A percentile compares a stretch with the other conserved stretches of the same genome.
Evolutionary conservation across 176 grass and related monocot species (phyloP).

Genomic region (Hsuehochloa calcarea): DNA sequence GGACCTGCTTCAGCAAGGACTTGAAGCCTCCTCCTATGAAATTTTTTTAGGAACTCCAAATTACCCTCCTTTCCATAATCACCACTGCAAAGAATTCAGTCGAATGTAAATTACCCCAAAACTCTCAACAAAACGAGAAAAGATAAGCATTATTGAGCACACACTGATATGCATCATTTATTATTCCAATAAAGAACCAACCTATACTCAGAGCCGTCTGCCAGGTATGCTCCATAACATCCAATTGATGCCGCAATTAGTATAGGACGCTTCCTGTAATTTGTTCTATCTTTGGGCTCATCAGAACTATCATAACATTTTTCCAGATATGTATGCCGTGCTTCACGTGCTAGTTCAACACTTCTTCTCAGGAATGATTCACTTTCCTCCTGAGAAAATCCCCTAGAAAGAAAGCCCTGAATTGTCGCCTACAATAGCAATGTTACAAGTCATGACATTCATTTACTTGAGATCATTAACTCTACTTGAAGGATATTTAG

Average conservation of each 20-base stretch:
- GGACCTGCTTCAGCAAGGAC: conserved; percentile 70
- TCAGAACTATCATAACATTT: conserved; percentile 10
- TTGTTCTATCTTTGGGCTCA: conserved; percentile 18
- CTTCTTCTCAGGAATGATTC: conserved; percentile 64
- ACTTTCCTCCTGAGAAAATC: conserved; percentile 60
- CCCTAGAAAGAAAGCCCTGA: conserved; percentile 74
- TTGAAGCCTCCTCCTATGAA: conserved; percentile 69
- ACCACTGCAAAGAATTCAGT: conserved; percentile 50
- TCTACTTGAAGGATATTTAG: neutral
- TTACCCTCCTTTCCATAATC: conserved; percentile 69
- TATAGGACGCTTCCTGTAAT: conserved; percentile 37
- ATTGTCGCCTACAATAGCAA: conserved; percentile 54
- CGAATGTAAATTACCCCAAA: neutral
- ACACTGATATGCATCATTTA: neutral
- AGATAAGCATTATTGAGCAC: neutral
- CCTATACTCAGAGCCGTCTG: conserved; percentile 95
- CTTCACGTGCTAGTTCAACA: conserved; percentile 70
- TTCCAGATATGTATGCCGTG: conserved; percentile 45
- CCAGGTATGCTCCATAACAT: conserved; percentile 87
- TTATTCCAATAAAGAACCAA: conserved; percentile 14
- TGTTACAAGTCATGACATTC: neutral
- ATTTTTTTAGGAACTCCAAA: conserved; percentile 64
- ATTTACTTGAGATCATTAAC: conserved; percentile 1
- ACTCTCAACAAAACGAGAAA: neutral
- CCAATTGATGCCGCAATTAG: conserved; percentile 79